These are phyloP conservation scores for Dissophora globulifera DNA, from an alignment of 192 early-diverging fungal species.

Conservation along the genomic window DNA sequence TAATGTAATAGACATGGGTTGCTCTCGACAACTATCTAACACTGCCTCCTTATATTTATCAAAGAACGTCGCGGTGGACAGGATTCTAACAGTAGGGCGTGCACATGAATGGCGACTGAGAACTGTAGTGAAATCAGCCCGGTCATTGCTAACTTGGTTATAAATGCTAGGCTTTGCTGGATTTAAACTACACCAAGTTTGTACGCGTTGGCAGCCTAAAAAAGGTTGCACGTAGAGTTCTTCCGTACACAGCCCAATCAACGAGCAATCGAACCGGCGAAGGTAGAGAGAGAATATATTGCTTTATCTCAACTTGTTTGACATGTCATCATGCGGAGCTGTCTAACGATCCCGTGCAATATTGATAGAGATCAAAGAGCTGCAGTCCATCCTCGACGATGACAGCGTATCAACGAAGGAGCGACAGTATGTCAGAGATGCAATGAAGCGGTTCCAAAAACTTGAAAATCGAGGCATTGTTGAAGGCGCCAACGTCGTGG, in stretches of 20 bases:
- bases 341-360: background rate
- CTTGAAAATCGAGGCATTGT: slow-evolving; percentile 63
- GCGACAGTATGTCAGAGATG: slow-evolving; percentile 55
- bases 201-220: slow-evolving; percentile 77
- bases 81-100: slow-evolving; percentile 72
- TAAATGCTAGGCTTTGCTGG: slow-evolving; percentile 68
- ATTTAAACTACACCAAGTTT: slow-evolving; percentile 73
- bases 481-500: slow-evolving; percentile 63
- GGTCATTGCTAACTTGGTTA: too few species aligned
- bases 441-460: slow-evolving; percentile 65
- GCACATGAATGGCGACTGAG: too few species aligned
- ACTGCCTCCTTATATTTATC: too few species aligned
- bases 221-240: slow-evolving; percentile 70
- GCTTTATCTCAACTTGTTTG: too few species aligned
- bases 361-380: slow-evolving; percentile 76
- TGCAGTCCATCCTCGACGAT: slow-evolving; percentile 77
- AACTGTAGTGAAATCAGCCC: too few species aligned
- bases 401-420: slow-evolving; percentile 56
- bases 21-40: too few species aligned
- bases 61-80: slow-evolving; percentile 81
- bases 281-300: too few species aligned
- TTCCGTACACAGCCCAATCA: slow-evolving; percentile 69
- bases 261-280: slow-evolving; percentile 43
- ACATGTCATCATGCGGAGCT: too few species aligned
- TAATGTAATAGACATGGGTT: too few species aligned